Base-by-base conservation (phyloP, 148 eudicot genomes). In the Rhododendron henanense region DNA sequence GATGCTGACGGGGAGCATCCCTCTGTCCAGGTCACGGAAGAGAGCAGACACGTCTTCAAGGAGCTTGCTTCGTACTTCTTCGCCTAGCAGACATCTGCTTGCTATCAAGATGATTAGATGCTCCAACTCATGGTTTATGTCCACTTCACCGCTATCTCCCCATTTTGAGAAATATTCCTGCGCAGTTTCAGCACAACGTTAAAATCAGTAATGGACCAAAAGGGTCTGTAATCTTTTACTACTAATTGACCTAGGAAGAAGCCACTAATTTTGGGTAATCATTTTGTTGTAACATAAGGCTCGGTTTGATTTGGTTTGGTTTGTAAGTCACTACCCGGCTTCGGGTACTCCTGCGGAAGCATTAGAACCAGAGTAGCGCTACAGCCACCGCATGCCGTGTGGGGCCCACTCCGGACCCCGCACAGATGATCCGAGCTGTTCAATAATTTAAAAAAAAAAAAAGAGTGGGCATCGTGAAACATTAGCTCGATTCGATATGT, bases 81-180 rank as follows among this genome's bases (percentile, higher is more conserved):
- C 92, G 25, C 99, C 99, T 87, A 96, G 82, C 55, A 96, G 92
- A 87, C 99, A 96, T 90, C 99, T 89, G 81, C 99, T 95, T 8
- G 99, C 97, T 33, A 95, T 96, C 89, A 96, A 88, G 84, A 94
- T 95, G 85, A 96, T 96, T 5, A 96, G 99, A 82, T 92, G 97
- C 89, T 95, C 96, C 79, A 96, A 86, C 87, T 95, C 97, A 25
- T 96, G 88, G 80, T 96, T 96, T 79, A 96, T 84, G 89, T 96
- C 99, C 11, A 96, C 94, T 88, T 94, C 99, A 39, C 99, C 99
- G 83, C 93, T 91, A 5, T 96, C 95, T 61, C 97, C 99, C 99
- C 98, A 96, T 86, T 95, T 95, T 15, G 97, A 94, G 90, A 95
- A 96, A 86, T 92, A 95, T 23, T 93, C 98, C 98, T 96, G 93